Base-by-base conservation (phyloP, 805 yeast species). In the Sugiyamaella mastotermitis region DNA sequence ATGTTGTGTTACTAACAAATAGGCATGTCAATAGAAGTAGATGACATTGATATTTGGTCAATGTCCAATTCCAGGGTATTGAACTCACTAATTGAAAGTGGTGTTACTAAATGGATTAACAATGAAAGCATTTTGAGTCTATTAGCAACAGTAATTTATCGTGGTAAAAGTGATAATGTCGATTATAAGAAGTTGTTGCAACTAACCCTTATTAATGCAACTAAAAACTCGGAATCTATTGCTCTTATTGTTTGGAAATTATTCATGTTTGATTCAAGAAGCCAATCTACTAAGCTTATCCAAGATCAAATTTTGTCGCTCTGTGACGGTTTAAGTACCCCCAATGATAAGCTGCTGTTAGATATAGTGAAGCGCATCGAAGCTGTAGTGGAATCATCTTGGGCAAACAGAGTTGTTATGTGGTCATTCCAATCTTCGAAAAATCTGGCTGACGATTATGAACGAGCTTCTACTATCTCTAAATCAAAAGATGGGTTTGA, bases 281-380 rank as follows among this genome's bases (percentile, higher is more conserved):
- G 61, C 22, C 71, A 72, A 38, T 66, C 85, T 0, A 75, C 64
- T 5, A 33, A 47, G 6, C 58, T 63, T 1, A 55, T 80, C 6
- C 74, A 78, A 52, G 68, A 68, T 18, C 69, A 63, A 33, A 37
- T 85, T 1, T 51, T 81, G 8, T 55, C 59, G 5, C 64, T 72
- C 31, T 86, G 82, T 53, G 57, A 60, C n/a, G 96, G 95, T 3
- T 67, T 88, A 0, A 60, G 66, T 2, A 55, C 72, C 11, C 61
- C 76, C 1, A 74, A 73, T 25, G 97, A 90, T 53, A 53, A 74
- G 37, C 41, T 87, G 2, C 52, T 90, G 19, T 72, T 82, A 38
- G 56, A 62, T 3, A 60, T 83, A 1, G 53, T 90, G 31, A 65
- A 68, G 38, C 55, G 56, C 9, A 64, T 86, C 24, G 97, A 90